Evolutionary conservation across 2,329 filamentous ascomycete genomes (phyloP), one percentile per base, ranked within the genome.

Genomic region (Hypoxylon sp.): DNA sequence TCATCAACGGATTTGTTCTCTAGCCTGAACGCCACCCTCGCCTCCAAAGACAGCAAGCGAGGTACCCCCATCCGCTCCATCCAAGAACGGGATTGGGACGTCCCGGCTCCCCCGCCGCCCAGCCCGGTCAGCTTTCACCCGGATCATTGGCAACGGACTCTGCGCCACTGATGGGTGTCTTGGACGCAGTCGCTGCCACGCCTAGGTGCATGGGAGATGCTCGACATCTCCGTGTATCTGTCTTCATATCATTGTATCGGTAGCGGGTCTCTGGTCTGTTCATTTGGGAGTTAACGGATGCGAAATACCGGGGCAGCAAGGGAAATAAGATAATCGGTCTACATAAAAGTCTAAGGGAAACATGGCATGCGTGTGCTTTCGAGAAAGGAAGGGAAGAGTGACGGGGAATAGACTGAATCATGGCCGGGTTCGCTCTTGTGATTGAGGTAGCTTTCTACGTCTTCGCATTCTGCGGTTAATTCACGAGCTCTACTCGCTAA

Each of bases 41-140:
- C 78, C 44, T 79, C 80, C 60, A 80, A 80, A 68, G 74, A 78
- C 63, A 75, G 74, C 69, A 73, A 77, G 56, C 76, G 80, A 17
- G 73, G 78, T 62, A 80, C 81, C 2, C 83, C 84, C 0, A 78
- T 81, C 64, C 84, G 81, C 68, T 78, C 79, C 67, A 85, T 86
- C 70, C 80, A 80, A 66, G 84, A 87, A 70, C 79, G 85, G 61
- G 87, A 89, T 75, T 89, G 88, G 78, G 81, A 82, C 30, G 86
- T 89, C 19, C 87, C 87, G n/a, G 86, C 87, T 13, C 85, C 87
- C 41, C 87, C 87, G 11, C 87, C 87, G 19, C 86, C 87, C 11
- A 88, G 85, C 69, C 87, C 87, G 6, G 85, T 89, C 72, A 85
- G 84, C 77, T 89, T 88, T 72, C 82, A 84, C 28, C 75, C 78